A percentile compares a stretch with the other conserved stretches of the same genome.
Conservation (phyloP, 306 rosid genomes). For the Ceratonia siliqua region DNA sequence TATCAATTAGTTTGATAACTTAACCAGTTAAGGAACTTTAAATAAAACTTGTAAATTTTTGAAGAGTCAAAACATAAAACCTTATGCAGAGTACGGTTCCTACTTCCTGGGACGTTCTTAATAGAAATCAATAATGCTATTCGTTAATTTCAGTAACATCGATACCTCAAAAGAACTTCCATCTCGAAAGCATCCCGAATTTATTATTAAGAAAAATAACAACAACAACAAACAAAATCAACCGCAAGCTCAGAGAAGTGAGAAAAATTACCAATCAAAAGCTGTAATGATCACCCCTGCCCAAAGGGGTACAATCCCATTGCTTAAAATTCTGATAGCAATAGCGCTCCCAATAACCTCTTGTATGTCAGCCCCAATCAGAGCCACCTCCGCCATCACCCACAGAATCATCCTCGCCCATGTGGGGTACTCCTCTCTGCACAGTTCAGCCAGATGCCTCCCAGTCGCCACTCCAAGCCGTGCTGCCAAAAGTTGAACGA, state of each 20-base stretch:
- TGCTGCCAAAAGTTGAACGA: constrained; percentile 84
- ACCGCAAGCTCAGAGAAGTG: background rate
- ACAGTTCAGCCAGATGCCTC: constrained; percentile 82
- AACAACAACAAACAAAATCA: background rate
- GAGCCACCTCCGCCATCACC: constrained; percentile 93
- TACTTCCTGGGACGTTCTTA: background rate
- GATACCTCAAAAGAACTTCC: background rate
- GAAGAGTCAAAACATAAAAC: background rate
- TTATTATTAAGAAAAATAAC: background rate
- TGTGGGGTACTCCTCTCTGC: constrained; percentile 86
- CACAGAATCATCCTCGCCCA: constrained; percentile 86
- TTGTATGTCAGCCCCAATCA: constrained; percentile 93
- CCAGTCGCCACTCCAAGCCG: constrained; percentile 97
- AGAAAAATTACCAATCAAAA: constrained; percentile 64
- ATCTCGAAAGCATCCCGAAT: background rate
- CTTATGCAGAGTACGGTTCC: background rate
- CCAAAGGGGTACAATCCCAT: constrained; percentile 86
- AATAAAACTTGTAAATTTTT: background rate
- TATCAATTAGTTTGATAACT: background rate
- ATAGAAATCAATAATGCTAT: background rate
- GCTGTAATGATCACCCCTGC: constrained; percentile 91
- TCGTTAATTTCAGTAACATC: background rate
- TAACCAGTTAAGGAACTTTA: background rate
- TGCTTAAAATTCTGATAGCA: constrained; percentile 80
- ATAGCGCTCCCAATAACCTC: constrained; percentile 98